Evolutionary conservation across 2,329 filamentous ascomycete species (phyloP).

Genomic region (Calonectria pteridis): DNA sequence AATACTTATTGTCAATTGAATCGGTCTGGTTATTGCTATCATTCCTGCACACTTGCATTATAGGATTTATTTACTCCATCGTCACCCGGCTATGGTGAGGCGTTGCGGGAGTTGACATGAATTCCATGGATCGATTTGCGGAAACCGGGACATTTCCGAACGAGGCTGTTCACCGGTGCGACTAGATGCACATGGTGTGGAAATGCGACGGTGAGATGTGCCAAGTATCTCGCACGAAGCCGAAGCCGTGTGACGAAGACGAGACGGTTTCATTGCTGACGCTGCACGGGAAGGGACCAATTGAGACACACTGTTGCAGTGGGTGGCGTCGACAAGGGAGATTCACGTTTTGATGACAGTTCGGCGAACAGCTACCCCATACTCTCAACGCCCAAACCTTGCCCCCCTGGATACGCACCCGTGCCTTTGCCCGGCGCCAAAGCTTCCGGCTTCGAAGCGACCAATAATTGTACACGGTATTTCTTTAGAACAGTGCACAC

Average conservation of each 20-base stretch:
- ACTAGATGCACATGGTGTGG: not conserved
- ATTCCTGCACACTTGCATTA: not conserved
- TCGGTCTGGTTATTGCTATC: not conserved
- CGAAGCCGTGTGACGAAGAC: not conserved
- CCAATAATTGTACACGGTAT: not conserved
- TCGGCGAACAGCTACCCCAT: not conserved
- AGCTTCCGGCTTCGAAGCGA: not conserved
- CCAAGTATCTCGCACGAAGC: not conserved
- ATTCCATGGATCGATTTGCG: slow-evolving; percentile 7
- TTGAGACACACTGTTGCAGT: not conserved
- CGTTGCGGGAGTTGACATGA: not conserved
- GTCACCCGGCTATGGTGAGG: not conserved
- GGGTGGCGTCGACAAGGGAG: not conserved
- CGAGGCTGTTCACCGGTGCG: not conserved
- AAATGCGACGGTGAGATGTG: not conserved
- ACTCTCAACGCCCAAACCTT: not conserved
- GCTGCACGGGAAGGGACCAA: not conserved
- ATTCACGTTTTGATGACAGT: not conserved
- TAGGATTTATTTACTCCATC: slow-evolving; percentile 11
- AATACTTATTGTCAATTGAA: not conserved
- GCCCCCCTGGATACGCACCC: not conserved
- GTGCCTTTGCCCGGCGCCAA: not conserved
- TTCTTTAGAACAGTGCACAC: not conserved
- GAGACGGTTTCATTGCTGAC: not conserved
- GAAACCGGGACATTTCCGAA: slow-evolving; percentile 13